A percentile compares a stretch with the other conserved stretches of the same genome.
phyloP scores from a whole-genome alignment of 2,329 filamentous ascomycete species.

The Nemania sp. region DNA sequence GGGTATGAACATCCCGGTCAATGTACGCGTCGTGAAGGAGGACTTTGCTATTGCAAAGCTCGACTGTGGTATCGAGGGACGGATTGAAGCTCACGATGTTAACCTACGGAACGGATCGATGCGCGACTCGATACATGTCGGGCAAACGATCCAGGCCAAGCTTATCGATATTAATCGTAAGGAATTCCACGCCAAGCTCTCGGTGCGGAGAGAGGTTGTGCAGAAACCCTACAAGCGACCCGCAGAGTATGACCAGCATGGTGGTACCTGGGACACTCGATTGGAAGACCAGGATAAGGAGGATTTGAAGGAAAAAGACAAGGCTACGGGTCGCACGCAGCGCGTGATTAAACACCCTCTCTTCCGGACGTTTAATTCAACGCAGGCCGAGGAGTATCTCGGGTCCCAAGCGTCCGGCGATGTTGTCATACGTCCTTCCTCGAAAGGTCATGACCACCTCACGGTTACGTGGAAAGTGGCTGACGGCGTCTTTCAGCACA shows the following conservation, averaged over 20 bases:
- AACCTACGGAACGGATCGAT: slow-evolving; percentile 69
- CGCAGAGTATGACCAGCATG: slow-evolving; percentile 65
- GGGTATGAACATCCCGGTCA: slow-evolving; percentile 91
- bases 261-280: slow-evolving; percentile 83
- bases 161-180: slow-evolving; percentile 86
- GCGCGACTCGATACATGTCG: slow-evolving; percentile 73
- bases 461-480: slow-evolving; percentile 98
- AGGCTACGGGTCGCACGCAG: slow-evolving; percentile 81
- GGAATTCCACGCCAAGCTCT: slow-evolving; percentile 80
- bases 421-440: slow-evolving; percentile 92
- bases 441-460: slow-evolving; percentile 92
- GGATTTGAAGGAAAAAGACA: slow-evolving; percentile 82
- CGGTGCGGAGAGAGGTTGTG: slow-evolving; percentile 80
- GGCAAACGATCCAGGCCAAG: slow-evolving; percentile 88
- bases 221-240: slow-evolving; percentile 72
- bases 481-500: slow-evolving; percentile 94
- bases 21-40: slow-evolving; percentile 84
- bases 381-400: slow-evolving; percentile 91
- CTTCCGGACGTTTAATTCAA: slow-evolving; percentile 90
- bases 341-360: slow-evolving; percentile 97
- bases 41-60: slow-evolving; percentile 93
- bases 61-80: slow-evolving; percentile 91
- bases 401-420: slow-evolving; percentile 85
- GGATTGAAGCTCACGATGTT: slow-evolving; percentile 81
- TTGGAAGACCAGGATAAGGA: slow-evolving; percentile 84